Evolutionary conservation across 2,329 filamentous ascomycete genomes (phyloP).

Genomic region (Pseudogymnoascus sp.): DNA sequence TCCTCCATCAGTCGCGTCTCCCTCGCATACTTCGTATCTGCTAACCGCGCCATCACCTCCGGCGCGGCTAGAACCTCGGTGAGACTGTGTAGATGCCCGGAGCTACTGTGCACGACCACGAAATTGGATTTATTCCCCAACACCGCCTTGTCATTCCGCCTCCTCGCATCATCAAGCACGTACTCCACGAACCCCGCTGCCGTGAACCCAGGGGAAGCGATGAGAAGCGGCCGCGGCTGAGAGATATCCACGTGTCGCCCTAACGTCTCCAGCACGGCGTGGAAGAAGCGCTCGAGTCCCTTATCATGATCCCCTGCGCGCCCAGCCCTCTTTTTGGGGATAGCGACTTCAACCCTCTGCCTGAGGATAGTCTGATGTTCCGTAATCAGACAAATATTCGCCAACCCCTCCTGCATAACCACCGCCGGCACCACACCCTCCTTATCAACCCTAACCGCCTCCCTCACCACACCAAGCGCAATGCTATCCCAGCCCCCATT

Average conservation of each 20-base stretch:
- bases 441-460: constrained; percentile 70
- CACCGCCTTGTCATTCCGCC: constrained; percentile 60
- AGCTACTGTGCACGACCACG: constrained; percentile 72
- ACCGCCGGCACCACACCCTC: constrained; percentile 81
- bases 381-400: constrained; percentile 76
- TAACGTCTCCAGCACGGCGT: constrained; percentile 66
- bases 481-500: constrained; percentile 80
- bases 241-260: constrained; percentile 70
- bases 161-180: constrained; percentile 54
- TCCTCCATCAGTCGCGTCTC: constrained; percentile 81
- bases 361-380: constrained; percentile 71
- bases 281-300: constrained; percentile 70
- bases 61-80: constrained; percentile 79
- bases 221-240: constrained; percentile 61
- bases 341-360: constrained; percentile 56
- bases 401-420: constrained; percentile 83
- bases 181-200: constrained; percentile 74
- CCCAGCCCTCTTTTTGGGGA: constrained; percentile 60
- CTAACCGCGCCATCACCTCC: constrained; percentile 67
- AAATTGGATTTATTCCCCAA: constrained; percentile 54
- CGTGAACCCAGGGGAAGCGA: constrained; percentile 85
- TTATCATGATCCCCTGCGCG: constrained; percentile 55
- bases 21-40: constrained; percentile 78
- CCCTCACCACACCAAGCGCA: constrained; percentile 66
- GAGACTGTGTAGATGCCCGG: constrained; percentile 78